Evolutionary conservation across 345 rosid species (phyloP).

Genomic region (Aquilaria malaccensis): DNA sequence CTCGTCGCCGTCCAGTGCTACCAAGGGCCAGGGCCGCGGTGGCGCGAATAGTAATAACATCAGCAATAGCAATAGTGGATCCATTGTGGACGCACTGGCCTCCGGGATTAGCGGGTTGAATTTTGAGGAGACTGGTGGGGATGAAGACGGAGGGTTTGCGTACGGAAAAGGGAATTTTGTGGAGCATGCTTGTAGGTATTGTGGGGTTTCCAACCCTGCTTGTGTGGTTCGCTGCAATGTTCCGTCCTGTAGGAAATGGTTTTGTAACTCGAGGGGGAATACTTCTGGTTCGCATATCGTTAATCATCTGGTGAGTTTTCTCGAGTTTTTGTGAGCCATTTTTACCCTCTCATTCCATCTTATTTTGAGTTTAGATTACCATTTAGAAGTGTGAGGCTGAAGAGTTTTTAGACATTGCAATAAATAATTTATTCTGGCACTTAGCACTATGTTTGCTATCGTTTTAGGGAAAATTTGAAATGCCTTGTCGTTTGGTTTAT

Average conservation of each 20-base stretch:
- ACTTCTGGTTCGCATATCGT: slow-evolving; percentile 99
- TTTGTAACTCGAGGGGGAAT: slow-evolving; percentile 97
- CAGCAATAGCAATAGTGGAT: slow-evolving; percentile 29
- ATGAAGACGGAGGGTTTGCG: slow-evolving; percentile 65
- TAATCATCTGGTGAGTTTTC: slow-evolving; percentile 81
- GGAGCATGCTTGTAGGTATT: slow-evolving; percentile 94
- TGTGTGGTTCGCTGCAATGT: slow-evolving; percentile 98
- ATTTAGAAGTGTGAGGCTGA: not conserved
- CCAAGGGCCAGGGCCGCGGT: slow-evolving; percentile 34
- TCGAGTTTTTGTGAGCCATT: not conserved
- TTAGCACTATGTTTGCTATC: too few species aligned
- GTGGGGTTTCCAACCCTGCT: slow-evolving; percentile 97
- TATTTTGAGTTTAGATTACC: not conserved
- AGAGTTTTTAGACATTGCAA: too few species aligned
- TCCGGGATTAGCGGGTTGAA: slow-evolving; percentile 75
- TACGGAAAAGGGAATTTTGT: slow-evolving; percentile 75
- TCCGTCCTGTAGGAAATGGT: slow-evolving; percentile 98
- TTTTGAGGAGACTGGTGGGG: slow-evolving; percentile 84
- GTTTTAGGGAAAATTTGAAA: too few species aligned
- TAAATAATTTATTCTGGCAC: too few species aligned
- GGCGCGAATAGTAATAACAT: slow-evolving; percentile 18
- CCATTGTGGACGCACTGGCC: slow-evolving; percentile 65
- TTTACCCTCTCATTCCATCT: not conserved
- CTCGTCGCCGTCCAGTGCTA: slow-evolving; percentile 39
- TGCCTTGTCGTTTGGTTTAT: too few species aligned